These are phyloP conservation scores for Mortierella polycephala DNA, from an alignment of 371 early-diverging fungal genomes.

Conservation along the genomic window DNA sequence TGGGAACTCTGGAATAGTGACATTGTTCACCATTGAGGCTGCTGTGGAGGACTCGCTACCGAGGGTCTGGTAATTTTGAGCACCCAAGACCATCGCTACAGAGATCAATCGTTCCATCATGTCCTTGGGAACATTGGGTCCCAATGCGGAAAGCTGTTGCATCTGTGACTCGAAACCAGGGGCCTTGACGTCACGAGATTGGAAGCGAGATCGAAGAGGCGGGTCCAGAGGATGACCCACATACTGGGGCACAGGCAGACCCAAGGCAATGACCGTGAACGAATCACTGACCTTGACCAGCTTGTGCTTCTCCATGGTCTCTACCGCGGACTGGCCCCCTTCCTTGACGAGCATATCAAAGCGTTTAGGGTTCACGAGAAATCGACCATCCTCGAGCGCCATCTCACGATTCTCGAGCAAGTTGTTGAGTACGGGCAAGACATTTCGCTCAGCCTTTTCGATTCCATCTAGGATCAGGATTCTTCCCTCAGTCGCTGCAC, in stretches of 20 bases:
- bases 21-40: slow-evolving; percentile 55
- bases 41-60: slow-evolving; percentile 54
- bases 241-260: slow-evolving; percentile 83
- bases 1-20: slow-evolving; percentile 80
- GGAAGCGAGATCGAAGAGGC: slow-evolving; percentile 86
- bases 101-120: slow-evolving; percentile 73
- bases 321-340: slow-evolving; percentile 56
- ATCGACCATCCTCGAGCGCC: slow-evolving; percentile 87
- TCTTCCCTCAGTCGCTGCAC: slow-evolving; percentile 85
- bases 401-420: slow-evolving; percentile 90
- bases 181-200: slow-evolving; percentile 71
- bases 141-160: slow-evolving; percentile 50
- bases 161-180: slow-evolving; percentile 73
- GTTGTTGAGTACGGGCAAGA: slow-evolving; percentile 88
- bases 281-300: slow-evolving; percentile 77
- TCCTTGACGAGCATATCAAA: slow-evolving; percentile 61
- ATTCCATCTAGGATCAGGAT: slow-evolving; percentile 86
- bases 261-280: slow-evolving; percentile 84
- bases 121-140: slow-evolving; percentile 62
- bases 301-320: slow-evolving; percentile 63
- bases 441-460: slow-evolving; percentile 89
- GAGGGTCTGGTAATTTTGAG: slow-evolving; percentile 52
- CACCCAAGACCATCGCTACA: slow-evolving; percentile 69
- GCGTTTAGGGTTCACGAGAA: slow-evolving; percentile 75
- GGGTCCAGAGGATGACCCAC: slow-evolving; percentile 87